These are phyloP conservation scores for Forsythia suspensa DNA, from an alignment of 257 asterid genomes.

Conservation along the genomic window DNA sequence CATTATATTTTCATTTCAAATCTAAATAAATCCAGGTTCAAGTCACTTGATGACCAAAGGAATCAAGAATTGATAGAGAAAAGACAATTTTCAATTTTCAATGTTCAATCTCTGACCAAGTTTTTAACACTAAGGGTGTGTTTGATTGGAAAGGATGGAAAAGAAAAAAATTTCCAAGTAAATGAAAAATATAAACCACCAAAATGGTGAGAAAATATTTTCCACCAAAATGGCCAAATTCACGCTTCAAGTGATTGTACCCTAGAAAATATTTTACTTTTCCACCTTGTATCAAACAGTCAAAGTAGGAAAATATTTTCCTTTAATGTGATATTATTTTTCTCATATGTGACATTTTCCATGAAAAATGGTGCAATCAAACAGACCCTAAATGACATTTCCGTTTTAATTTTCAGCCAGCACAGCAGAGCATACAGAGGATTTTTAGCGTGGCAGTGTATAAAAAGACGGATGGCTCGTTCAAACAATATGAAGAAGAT, in stretches of 20 bases:
- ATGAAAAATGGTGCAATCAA: not conserved
- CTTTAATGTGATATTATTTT: too few species aligned
- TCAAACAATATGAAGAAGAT: slow-evolving; percentile 12
- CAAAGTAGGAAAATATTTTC: too few species aligned
- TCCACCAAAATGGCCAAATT: too few species aligned
- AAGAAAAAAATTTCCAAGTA: too few species aligned
- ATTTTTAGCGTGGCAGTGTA: not conserved
- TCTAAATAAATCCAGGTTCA: slow-evolving; percentile 6
- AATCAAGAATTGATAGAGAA: slow-evolving; percentile 13
- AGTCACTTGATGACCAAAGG: slow-evolving; percentile 9
- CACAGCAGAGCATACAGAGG: not conserved
- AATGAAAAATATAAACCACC: too few species aligned
- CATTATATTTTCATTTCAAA: not conserved
- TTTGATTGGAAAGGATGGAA: too few species aligned
- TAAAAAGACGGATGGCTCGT: not conserved
- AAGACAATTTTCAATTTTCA: not conserved
- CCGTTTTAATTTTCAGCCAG: not conserved
- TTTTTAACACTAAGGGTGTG: not conserved
- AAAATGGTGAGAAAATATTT: too few species aligned
- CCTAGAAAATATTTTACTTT: too few species aligned
- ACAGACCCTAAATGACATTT: not conserved
- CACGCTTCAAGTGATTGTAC: too few species aligned
- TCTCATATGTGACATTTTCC: too few species aligned
- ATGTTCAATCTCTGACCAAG: not conserved
- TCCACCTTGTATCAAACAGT: too few species aligned